phyloP scores from a whole-genome alignment of 345 rosid species.

The Hirschfeldia incana region DNA sequence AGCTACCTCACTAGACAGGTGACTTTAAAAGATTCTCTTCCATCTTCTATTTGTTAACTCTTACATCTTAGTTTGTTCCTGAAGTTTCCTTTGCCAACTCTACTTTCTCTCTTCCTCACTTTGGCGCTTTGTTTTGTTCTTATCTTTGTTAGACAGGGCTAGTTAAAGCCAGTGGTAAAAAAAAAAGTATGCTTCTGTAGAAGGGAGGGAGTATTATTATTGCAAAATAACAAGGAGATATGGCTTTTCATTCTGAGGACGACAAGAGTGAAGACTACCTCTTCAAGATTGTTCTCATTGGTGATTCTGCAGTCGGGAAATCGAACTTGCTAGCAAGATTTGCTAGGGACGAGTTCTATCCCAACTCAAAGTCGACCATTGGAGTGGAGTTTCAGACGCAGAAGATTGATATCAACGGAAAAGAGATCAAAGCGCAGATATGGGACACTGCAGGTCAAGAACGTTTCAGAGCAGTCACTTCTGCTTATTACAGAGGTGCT shows the following conservation, averaged over 20 bases:
- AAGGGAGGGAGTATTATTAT: slow-evolving; percentile 29
- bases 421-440: slow-evolving; percentile 94
- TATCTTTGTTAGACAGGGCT: slow-evolving; percentile 23
- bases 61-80: slow-evolving; percentile 41
- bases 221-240: slow-evolving; percentile 39
- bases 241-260: slow-evolving; percentile 78
- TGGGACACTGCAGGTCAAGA: slow-evolving; percentile 99
- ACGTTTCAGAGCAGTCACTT: slow-evolving; percentile 96
- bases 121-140: slow-evolving; percentile 18
- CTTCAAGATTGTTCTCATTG: slow-evolving; percentile 86
- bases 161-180: slow-evolving; percentile 18
- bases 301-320: slow-evolving; percentile 99
- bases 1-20: slow-evolving; percentile 33
- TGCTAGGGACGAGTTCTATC: slow-evolving; percentile 92
- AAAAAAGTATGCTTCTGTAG: slow-evolving; percentile 52
- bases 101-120: slow-evolving; percentile 37
- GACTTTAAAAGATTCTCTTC: slow-evolving; percentile 35
- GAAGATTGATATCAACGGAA: slow-evolving; percentile 84
- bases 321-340: slow-evolving; percentile 95
- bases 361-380: slow-evolving; percentile 92
- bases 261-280: slow-evolving; percentile 92
- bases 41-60: background rate
- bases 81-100: slow-evolving; percentile 45
- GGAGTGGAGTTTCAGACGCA: slow-evolving; percentile 99
- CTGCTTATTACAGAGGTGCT: slow-evolving; percentile 98